Evolutionary conservation across 768 basidiomycete genomes (phyloP).

Genomic region (Xerocomellus amylosporus): DNA sequence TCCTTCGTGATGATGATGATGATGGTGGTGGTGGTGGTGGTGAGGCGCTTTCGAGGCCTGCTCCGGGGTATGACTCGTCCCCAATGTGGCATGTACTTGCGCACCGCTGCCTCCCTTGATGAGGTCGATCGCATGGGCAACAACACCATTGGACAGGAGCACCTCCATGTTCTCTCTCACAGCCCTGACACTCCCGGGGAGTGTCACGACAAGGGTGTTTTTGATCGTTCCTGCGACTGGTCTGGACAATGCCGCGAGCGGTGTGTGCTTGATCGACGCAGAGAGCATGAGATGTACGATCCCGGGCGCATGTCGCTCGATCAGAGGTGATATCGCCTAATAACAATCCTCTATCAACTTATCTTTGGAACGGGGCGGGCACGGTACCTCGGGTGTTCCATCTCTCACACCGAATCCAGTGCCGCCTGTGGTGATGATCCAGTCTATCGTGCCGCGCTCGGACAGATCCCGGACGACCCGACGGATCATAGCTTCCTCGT

Average conservation of each 20-base stretch:
- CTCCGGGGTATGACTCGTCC: constrained; percentile 25
- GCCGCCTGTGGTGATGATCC: constrained; percentile 82
- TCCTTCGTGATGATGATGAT: constrained; percentile 40
- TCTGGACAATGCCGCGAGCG: constrained; percentile 77
- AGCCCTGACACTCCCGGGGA: constrained; percentile 84
- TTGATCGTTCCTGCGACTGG: constrained; percentile 75
- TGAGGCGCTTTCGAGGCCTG: constrained; percentile 22
- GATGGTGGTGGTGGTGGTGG: constrained; percentile 24
- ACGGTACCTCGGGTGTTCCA: constrained; percentile 73
- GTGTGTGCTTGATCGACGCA: constrained; percentile 68
- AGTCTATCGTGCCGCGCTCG: constrained; percentile 50
- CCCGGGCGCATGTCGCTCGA: constrained; percentile 66
- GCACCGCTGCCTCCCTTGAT: constrained; percentile 65
- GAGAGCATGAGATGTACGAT: constrained; percentile 72
- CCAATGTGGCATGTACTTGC: constrained; percentile 52
- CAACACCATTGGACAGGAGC: constrained; percentile 54
- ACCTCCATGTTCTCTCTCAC: constrained; percentile 74
- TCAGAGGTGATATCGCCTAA: constrained; percentile 60
- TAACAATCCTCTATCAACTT: background rate
- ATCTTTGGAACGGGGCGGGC: background rate
- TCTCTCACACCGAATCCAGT: constrained; percentile 85
- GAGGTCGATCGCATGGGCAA: constrained; percentile 71
- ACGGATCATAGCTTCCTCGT: constrained; percentile 56
- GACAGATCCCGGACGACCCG: constrained; percentile 46
- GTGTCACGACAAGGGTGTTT: constrained; percentile 68